Conservation (phyloP, 192 early-diverging fungal genomes). For the Coemansia sp. region DNA sequence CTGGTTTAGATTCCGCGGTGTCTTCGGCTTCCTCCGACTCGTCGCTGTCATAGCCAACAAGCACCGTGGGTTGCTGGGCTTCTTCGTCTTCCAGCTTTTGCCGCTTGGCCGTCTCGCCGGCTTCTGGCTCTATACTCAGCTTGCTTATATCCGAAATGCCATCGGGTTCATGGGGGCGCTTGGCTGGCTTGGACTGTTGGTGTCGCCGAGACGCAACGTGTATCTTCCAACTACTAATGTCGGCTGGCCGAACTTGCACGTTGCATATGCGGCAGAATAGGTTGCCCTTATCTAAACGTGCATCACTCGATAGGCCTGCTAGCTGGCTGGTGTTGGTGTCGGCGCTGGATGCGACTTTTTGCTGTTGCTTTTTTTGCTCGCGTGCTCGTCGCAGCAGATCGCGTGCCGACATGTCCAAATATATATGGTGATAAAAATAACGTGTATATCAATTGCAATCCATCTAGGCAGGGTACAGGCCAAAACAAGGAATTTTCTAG, state of each 20-base stretch:
- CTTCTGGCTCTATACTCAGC: conserved; percentile 1
- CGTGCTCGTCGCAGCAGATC: conserved; percentile 36
- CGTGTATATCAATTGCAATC: neutral
- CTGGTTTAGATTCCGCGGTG: neutral
- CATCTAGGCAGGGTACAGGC: neutral
- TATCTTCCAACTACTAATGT: conserved; percentile 11
- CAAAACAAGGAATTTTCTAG: neutral
- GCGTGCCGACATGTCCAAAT: conserved; percentile 32
- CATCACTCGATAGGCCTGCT: conserved; percentile 1
- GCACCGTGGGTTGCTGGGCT: neutral
- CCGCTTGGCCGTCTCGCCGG: conserved; percentile 9
- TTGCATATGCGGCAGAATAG: conserved; percentile 2
- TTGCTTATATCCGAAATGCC: neutral
- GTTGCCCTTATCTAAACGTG: neutral
- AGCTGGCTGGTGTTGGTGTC: neutral
- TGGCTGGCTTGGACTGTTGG: neutral
- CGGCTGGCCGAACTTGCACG: conserved; percentile 8
- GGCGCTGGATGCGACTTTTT: neutral
- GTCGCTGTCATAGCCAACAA: conserved; percentile 12
- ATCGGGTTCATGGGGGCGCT: neutral
- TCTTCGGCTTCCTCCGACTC: neutral
- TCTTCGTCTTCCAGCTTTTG: conserved; percentile 1
- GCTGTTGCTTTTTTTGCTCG: conserved; percentile 40
- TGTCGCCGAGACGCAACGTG: conserved; percentile 17
- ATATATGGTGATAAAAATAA: neutral